Evolutionary conservation across 768 basidiomycete genomes (phyloP).

Genomic region (Tricholoma bakamatsutake): DNA sequence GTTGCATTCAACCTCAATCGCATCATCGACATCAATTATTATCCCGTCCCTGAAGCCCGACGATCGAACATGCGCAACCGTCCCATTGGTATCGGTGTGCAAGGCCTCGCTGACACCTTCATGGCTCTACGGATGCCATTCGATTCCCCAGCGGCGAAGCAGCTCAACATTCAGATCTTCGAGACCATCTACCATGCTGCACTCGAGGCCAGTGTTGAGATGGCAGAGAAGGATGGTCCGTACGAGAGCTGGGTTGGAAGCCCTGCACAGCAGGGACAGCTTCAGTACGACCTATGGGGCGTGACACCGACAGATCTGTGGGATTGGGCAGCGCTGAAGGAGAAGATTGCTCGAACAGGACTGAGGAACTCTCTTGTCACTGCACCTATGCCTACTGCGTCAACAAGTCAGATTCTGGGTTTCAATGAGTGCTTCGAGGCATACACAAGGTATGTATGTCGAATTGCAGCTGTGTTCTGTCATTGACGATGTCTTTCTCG

Average conservation of each 20-base stretch:
- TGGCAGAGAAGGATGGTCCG: conserved; percentile 72
- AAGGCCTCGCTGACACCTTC: conserved; percentile 97
- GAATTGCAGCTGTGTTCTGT: conserved; percentile 3
- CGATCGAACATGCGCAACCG: conserved; percentile 96
- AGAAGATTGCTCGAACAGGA: conserved; percentile 74
- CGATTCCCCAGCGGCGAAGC: conserved; percentile 80
- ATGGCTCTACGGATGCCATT: conserved; percentile 97
- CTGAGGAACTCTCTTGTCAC: conserved; percentile 86
- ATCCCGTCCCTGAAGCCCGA: conserved; percentile 88
- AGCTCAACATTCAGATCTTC: conserved; percentile 93
- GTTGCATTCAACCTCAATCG: conserved; percentile 91
- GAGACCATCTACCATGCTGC: conserved; percentile 98
- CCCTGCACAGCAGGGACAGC: conserved; percentile 80
- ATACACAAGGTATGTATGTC: conserved; percentile 72
- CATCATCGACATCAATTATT: conserved; percentile 94
- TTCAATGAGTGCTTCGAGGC: conserved; percentile 99
- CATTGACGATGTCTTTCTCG: background rate
- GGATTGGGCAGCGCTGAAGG: conserved; percentile 91
- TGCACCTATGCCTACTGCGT: conserved; percentile 99
- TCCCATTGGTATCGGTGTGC: conserved; percentile 95
- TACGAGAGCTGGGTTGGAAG: conserved; percentile 91
- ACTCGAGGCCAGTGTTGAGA: conserved; percentile 84
- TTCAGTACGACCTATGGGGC: conserved; percentile 96
- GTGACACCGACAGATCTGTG: conserved; percentile 84
- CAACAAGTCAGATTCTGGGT: conserved; percentile 96